Evolutionary conservation across 75 land plant genomes (phyloP), one percentile per base, ranked within the genome.

Genomic region (Selaginella tamariscina): DNA sequence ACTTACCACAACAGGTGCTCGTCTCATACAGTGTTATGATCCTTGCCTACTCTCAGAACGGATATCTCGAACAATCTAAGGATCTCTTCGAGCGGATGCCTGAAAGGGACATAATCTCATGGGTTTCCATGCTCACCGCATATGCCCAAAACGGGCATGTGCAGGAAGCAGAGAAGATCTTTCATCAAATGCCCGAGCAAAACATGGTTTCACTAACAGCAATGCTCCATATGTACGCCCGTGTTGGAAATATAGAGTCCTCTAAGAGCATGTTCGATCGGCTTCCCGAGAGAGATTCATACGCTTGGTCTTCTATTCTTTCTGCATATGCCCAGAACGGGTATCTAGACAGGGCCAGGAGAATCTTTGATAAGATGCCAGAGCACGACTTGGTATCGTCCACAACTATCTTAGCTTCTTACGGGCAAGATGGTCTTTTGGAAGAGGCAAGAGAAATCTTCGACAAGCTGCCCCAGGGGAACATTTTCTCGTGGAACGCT

Each of bases 281-380:
- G 8, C 8, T 59, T 8, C 23, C 27, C 8, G 62, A 23, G 62
- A 59, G 62, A 59, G 26, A 59, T n/a, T 8, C 23, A 2, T 5
- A 8, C 2, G 21, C 62, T n/a, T 59, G 62, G 62, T 9, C 21
- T 27, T 59, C 26, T 8, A 59, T 59, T 8, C 21, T 59, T 8
- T 23, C 62, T 9, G 62, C 62, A 23, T 59, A 59, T 59, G 23
- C 26, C 27, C 5, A 5, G 5, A 21, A 5, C 23, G 62, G 62
- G 26, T 5, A 59, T 59, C 21, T 59, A n/a, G 26, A 59, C n/a
- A 21, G 8, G n/a, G 62, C 49, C 5, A 39, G 15, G 49, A 39
- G 49, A 39, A 39, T 15, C 49, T 59, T 59, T n/a, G 26, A 59
- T 59, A 8, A 2, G 62, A 59, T 59, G 62, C 62, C 62, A 59